phyloP scores from a whole-genome alignment of 1,284 basidiomycete genomes.

The Malassezia obtusa region DNA sequence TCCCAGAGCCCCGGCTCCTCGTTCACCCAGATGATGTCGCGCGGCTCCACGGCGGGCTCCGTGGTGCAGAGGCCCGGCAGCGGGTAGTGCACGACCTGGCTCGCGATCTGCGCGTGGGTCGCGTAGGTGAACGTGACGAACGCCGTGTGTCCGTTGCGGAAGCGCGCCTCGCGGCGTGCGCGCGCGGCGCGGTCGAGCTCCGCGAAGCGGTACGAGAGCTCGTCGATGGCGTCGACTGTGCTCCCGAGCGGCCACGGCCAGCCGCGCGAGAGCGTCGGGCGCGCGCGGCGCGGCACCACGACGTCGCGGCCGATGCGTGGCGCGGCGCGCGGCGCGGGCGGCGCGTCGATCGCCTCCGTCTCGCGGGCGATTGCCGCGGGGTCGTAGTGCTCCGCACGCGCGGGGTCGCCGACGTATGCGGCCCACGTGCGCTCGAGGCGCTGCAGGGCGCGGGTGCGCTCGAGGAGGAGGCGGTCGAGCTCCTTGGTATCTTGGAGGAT shows the following conservation, averaged over 20 bases:
- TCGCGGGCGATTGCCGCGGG: slow-evolving; percentile 50
- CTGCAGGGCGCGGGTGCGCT: slow-evolving; percentile 66
- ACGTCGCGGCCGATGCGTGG: slow-evolving; percentile 5
- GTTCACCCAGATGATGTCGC: slow-evolving; percentile 90
- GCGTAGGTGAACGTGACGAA: slow-evolving; percentile 97
- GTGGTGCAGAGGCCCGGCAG: slow-evolving; percentile 33
- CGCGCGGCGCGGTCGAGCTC: slow-evolving; percentile 29
- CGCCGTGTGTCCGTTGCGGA: slow-evolving; percentile 60
- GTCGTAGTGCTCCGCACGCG: slow-evolving; percentile 63
- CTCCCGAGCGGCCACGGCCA: slow-evolving; percentile 16
- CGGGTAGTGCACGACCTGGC: slow-evolving; percentile 66
- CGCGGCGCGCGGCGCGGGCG: not conserved
- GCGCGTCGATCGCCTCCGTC: slow-evolving; percentile 1
- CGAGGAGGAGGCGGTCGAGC: slow-evolving; percentile 64
- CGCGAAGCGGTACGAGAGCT: slow-evolving; percentile 30
- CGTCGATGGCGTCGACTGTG: slow-evolving; percentile 35
- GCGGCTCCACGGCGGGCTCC: slow-evolving; percentile 70
- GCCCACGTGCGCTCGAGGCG: slow-evolving; percentile 73
- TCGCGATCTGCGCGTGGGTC: slow-evolving; percentile 81
- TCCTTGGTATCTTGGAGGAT: slow-evolving; percentile 71
- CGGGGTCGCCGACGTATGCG: slow-evolving; percentile 83
- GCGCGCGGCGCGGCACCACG: slow-evolving; percentile 6
- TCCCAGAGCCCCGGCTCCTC: slow-evolving; percentile 57
- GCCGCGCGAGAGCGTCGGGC: slow-evolving; percentile 21
- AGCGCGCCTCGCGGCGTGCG: slow-evolving; percentile 18